phyloP scores from a whole-genome alignment of 352 stramenopile species.

The Phytophthora pseudosyringae region DNA sequence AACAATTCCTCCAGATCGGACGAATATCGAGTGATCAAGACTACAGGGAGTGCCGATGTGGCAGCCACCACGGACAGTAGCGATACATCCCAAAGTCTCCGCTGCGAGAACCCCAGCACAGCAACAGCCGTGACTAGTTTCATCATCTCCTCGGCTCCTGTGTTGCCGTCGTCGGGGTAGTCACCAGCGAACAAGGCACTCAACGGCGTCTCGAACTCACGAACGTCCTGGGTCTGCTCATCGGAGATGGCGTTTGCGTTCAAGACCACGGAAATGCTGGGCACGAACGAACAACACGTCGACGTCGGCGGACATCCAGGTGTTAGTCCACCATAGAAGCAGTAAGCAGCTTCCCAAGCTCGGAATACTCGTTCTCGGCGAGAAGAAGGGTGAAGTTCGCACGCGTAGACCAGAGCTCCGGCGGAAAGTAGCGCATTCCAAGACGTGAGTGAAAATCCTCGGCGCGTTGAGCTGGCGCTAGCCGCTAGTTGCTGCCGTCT shows the following conservation, averaged over 20 bases:
- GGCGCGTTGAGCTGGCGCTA: constrained; percentile 24
- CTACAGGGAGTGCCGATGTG: constrained; percentile 31
- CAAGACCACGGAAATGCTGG: constrained; percentile 31
- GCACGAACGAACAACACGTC: constrained; percentile 27
- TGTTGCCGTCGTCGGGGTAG: constrained; percentile 1
- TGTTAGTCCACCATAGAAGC: constrained; percentile 25
- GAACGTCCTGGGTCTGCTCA: background rate
- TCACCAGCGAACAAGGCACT: constrained; percentile 23
- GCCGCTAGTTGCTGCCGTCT: constrained; percentile 27
- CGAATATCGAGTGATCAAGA: constrained; percentile 55
- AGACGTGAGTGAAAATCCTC: constrained; percentile 34
- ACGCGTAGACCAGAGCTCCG: constrained; percentile 46
- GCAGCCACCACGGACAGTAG: constrained; percentile 43
- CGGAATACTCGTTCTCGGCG: constrained; percentile 18
- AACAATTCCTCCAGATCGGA: constrained; percentile 52
- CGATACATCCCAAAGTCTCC: constrained; percentile 50
- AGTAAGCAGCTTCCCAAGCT: constrained; percentile 33
- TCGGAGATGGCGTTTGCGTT: constrained; percentile 1
- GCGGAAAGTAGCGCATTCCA: constrained; percentile 68
- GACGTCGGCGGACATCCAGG: constrained; percentile 34
- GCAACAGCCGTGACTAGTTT: constrained; percentile 24
- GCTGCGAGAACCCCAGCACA: constrained; percentile 48
- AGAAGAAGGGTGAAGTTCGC: constrained; percentile 17
- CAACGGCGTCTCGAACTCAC: constrained; percentile 17
- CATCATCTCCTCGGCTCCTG: constrained; percentile 8